A percentile compares a stretch with the other conserved stretches of the same genome.
phyloP scores from a whole-genome alignment of 495 filamentous ascomycete genomes.

The Aspergillus bertholletiae region DNA sequence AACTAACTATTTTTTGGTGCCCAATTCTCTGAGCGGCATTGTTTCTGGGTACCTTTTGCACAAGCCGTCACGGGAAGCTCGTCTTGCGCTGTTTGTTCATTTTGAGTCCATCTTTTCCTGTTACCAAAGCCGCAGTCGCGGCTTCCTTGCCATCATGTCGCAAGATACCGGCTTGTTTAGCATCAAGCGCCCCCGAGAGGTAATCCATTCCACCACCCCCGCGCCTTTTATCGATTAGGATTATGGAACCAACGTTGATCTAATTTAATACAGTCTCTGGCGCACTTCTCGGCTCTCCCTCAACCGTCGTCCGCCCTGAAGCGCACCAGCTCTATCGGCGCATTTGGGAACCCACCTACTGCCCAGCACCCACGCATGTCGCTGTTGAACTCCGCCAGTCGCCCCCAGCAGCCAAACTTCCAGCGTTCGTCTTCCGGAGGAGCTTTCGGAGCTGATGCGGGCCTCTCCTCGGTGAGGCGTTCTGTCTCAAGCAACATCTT shows the following conservation, averaged over 20 bases:
- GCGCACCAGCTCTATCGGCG: constrained; percentile 79
- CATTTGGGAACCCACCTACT: constrained; percentile 60
- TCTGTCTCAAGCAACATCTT: constrained; percentile 71
- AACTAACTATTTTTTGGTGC: background rate
- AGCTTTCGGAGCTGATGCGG: constrained; percentile 66
- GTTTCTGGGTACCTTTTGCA: background rate
- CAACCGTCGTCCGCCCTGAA: constrained; percentile 94
- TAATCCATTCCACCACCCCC: constrained; percentile 24
- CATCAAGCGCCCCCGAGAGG: constrained; percentile 69
- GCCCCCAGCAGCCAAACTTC: constrained; percentile 82
- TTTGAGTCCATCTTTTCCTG: background rate
- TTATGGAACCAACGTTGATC: constrained; percentile 1
- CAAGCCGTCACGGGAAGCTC: too few species aligned
- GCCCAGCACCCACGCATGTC: constrained; percentile 74
- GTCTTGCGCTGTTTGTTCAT: too few species aligned
- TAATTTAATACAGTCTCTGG: constrained; percentile 12
- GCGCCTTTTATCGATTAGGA: background rate
- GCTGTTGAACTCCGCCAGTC: constrained; percentile 80
- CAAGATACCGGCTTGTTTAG: constrained; percentile 74
- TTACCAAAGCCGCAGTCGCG: constrained; percentile 28
- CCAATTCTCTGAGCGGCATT: background rate
- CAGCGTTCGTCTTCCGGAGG: constrained; percentile 76
- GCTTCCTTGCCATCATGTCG: constrained; percentile 55
- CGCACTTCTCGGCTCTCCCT: constrained; percentile 71
- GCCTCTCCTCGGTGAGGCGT: constrained; percentile 82